A percentile compares a stretch with the other conserved stretches of the same genome.
Conservation (phyloP, 768 basidiomycete species). For the Russula ochroleuca region DNA sequence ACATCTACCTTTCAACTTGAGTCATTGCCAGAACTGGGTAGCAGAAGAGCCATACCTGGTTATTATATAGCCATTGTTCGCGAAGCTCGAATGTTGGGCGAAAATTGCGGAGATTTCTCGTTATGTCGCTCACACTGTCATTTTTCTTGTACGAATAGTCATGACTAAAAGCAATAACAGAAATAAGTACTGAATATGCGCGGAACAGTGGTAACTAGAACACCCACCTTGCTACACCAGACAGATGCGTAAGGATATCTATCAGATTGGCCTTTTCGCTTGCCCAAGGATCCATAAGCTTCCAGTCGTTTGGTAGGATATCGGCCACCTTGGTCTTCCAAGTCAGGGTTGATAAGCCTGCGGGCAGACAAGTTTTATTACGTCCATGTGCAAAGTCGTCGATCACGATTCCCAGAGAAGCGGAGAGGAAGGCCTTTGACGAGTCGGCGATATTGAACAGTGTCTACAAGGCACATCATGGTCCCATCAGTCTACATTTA, state of each 20-base stretch:
- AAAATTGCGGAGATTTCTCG: constrained; percentile 34
- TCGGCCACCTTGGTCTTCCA: constrained; percentile 40
- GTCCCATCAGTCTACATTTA: not conserved
- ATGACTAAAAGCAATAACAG: constrained; percentile 8
- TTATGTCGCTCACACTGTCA: not conserved
- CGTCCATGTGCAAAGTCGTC: constrained; percentile 38
- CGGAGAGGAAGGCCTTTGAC: constrained; percentile 41
- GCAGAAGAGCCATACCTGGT: constrained; percentile 31
- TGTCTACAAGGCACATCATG: constrained; percentile 32
- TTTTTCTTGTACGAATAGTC: constrained; percentile 10
- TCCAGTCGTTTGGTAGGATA: constrained; percentile 39
- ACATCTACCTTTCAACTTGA: constrained; percentile 36
- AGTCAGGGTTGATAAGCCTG: constrained; percentile 31
- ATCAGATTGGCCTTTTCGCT: constrained; percentile 37
- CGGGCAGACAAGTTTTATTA: constrained; percentile 38
- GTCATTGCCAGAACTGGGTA: not conserved
- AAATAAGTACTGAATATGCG: not conserved
- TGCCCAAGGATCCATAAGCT: constrained; percentile 41
- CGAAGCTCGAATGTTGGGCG: constrained; percentile 38
- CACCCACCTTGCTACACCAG: constrained; percentile 38
- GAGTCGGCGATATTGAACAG: constrained; percentile 38
- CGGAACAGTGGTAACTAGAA: not conserved
- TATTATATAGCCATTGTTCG: constrained; percentile 40
- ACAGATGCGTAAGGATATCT: constrained; percentile 42
- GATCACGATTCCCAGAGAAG: constrained; percentile 41